phyloP scores from a whole-genome alignment of 2,329 filamentous ascomycete species.

The Atkinsonella texensis region DNA sequence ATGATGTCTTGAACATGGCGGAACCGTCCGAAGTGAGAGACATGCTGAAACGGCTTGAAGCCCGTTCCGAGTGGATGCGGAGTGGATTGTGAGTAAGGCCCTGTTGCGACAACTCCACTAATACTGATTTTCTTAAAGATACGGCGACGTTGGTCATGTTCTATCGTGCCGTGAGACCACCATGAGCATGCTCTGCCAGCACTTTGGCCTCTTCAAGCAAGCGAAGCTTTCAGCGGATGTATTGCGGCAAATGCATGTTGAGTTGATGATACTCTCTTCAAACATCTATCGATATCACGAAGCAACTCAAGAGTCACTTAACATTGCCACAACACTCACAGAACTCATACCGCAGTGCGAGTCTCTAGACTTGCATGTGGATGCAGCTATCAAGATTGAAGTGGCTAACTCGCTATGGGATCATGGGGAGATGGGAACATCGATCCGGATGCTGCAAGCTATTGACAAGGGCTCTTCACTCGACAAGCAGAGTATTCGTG shows the following conservation, averaged over 20 bases:
- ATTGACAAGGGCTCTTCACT: constrained; percentile 49
- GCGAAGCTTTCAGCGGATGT: constrained; percentile 50
- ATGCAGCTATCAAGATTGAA: constrained; percentile 68
- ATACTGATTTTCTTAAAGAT: constrained; percentile 31
- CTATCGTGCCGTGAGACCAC: constrained; percentile 74
- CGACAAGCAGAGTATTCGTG: constrained; percentile 55
- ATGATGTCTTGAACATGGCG: constrained; percentile 57
- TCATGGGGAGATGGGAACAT: constrained; percentile 77
- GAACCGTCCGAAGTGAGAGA: constrained; percentile 48
- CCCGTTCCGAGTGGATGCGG: constrained; percentile 67
- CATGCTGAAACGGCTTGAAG: constrained; percentile 50
- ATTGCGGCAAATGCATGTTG: constrained; percentile 60
- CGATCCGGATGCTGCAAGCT: constrained; percentile 76
- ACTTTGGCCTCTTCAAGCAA: constrained; percentile 47
- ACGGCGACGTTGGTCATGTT: constrained; percentile 67
- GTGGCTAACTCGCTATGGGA: constrained; percentile 88
- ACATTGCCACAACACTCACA: constrained; percentile 71
- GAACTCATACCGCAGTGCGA: constrained; percentile 61
- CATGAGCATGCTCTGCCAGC: constrained; percentile 66
- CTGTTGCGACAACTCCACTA: neutral
- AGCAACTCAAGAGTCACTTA: constrained; percentile 75
- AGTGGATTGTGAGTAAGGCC: constrained; percentile 52
- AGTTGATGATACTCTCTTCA: constrained; percentile 65
- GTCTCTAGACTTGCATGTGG: constrained; percentile 60
- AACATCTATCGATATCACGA: constrained; percentile 67